Percentiles rank a stretch among this genome's conserved stretches.
Conservation (phyloP, 2,329 filamentous ascomycete species). For the Cercospora citrullina region DNA sequence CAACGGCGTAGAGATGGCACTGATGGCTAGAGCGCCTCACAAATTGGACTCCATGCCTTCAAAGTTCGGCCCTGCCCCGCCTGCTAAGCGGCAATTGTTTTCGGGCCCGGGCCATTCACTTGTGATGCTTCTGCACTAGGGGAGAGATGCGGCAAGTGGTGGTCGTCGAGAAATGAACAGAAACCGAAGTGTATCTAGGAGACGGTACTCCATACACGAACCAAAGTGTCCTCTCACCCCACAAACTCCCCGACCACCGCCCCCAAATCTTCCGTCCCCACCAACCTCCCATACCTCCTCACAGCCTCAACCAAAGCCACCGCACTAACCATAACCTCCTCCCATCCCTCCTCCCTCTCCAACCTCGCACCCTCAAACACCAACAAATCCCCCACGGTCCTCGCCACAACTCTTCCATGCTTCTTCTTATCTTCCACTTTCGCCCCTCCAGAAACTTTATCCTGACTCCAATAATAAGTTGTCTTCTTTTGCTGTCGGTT, state of each 20-base stretch:
- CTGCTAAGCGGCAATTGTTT: not conserved
- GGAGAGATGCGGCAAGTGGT: not conserved
- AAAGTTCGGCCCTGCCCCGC: not conserved
- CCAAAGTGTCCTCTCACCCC: not conserved
- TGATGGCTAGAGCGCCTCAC: not conserved
- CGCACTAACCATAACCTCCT: constrained; percentile 29
- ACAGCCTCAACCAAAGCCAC: constrained; percentile 32
- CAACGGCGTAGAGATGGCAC: not conserved
- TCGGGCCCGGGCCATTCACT: not conserved
- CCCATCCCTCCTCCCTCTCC: constrained; percentile 20
- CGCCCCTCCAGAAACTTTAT: constrained; percentile 21
- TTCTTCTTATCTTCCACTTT: constrained; percentile 28
- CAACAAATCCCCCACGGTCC: constrained; percentile 27
- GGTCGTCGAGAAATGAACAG: not conserved
- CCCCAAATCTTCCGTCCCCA: not conserved
- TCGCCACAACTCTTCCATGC: constrained; percentile 23
- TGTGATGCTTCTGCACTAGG: not conserved
- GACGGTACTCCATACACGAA: not conserved
- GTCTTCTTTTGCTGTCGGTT: not conserved
- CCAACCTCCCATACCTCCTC: constrained; percentile 21
- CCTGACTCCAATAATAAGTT: constrained; percentile 27
- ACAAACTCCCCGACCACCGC: not conserved
- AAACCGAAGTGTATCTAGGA: not conserved
- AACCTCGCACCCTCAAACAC: constrained; percentile 26
- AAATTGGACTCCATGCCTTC: not conserved